phyloP scores from a whole-genome alignment of 768 basidiomycete species.

The Mycena capillaripes region DNA sequence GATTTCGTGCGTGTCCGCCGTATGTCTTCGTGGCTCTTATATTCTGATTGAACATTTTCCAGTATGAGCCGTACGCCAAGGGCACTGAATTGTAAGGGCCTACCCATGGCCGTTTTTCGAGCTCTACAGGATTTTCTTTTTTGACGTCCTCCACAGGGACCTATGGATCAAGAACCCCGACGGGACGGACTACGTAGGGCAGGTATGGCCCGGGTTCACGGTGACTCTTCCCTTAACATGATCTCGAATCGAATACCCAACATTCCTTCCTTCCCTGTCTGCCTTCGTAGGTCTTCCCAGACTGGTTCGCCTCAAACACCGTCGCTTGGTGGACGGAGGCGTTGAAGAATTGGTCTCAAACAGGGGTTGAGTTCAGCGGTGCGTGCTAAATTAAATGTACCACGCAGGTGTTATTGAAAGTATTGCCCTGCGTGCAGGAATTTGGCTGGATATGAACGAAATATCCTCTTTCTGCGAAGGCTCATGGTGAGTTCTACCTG shows the following conservation, averaged over 20 bases:
- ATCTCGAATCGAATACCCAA: slow-evolving; percentile 18
- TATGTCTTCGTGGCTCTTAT: slow-evolving; percentile 8
- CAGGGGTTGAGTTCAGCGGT: slow-evolving; percentile 63
- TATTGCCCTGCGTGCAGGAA: slow-evolving; percentile 46
- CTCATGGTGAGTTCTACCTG: slow-evolving; percentile 65
- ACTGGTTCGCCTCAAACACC: slow-evolving; percentile 71
- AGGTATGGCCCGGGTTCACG: slow-evolving; percentile 85
- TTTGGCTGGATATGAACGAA: slow-evolving; percentile 84
- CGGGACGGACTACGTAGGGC: slow-evolving; percentile 77
- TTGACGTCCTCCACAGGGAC: slow-evolving; percentile 53
- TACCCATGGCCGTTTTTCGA: slow-evolving; percentile 35
- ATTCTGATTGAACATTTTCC: background rate
- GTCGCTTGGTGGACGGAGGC: slow-evolving; percentile 74
- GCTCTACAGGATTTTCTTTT: too few relatives aligned
- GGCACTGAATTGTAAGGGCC: slow-evolving; percentile 72
- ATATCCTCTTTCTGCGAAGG: slow-evolving; percentile 73
- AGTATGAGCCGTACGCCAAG: slow-evolving; percentile 78
- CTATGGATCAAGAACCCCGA: slow-evolving; percentile 84
- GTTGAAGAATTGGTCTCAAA: slow-evolving; percentile 70
- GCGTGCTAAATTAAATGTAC: background rate
- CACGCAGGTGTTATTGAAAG: slow-evolving; percentile 31
- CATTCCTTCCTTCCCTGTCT: slow-evolving; percentile 52
- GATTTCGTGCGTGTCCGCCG: slow-evolving; percentile 71
- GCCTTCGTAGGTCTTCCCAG: slow-evolving; percentile 75
- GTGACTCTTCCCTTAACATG: slow-evolving; percentile 48